Base-by-base conservation (phyloP, 1,139 yeast genomes). In the Torulaspora globosa region DNA sequence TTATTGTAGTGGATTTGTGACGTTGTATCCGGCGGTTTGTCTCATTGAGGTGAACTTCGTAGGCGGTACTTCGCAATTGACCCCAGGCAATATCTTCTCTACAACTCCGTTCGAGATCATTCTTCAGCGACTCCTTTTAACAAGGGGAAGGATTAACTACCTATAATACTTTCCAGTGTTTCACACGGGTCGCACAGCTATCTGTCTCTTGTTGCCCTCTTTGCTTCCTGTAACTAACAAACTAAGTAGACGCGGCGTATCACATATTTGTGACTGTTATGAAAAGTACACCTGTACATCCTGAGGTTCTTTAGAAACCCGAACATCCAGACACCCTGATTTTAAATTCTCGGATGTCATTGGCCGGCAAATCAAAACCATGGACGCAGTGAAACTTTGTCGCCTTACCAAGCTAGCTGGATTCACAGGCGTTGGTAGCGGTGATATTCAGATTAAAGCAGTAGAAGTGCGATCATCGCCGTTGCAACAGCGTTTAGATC, bases 1-100 rank as follows among this genome's bases (percentile, higher is more conserved):
- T 62, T 62, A 62, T 62, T 62, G 66, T 62, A 62, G 66, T 54
- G 61, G 62, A 59, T 49, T 60, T 59, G 66, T 61, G 64, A 53
- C 64, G 51, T 46, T 45, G 35, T 24, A 27, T 23, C 21, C 34
- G 3, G 19, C 16, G 34, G 23, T 21, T 21, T 21, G 23, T 21
- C 23, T 4, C n/a, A n/a, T n/a, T 21, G 2, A 21, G 23, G 9
- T 21, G 23, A 21, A 21, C 23, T 6, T 21, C 23, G 23, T 21
- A 21, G 23, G 23, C 8, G 34, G 34, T 19, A 16, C 34, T 16
- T 14, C 34, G 34, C 34, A 15, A 9, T 16, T 31, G 23, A 37
- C 43, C 53, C 62, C 46, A 62, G 65, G 57, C 66, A 60, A 57
- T 56, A 49, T 59, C 59, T 54, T 58, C 66, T 60, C 66, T 62